Evolutionary conservation across 495 filamentous ascomycete genomes (phyloP), one percentile per base, ranked within the genome.

Genomic region (Penicillium atrosanguineum): DNA sequence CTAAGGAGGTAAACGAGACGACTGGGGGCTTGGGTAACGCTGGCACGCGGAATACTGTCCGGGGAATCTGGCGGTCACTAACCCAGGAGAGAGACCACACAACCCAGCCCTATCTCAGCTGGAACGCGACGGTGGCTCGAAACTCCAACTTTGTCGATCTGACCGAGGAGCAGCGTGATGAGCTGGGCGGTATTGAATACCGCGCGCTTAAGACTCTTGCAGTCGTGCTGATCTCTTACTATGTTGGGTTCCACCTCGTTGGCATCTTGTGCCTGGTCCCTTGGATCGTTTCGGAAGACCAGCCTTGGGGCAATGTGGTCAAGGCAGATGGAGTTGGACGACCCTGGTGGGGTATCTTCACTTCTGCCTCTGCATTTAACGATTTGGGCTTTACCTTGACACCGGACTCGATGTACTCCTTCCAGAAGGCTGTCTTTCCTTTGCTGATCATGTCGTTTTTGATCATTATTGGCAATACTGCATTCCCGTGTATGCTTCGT

Each of bases 291-390:
- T 72, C 76, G 1, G 77, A 72, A 38, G 55, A 74, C 5, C 69
- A 63, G 3, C 11, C 31, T 9, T 87, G 85, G 69, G 83, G 83
- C 2, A 48, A 72, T 19, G 59, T 89, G 37, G 80, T 96, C n/a
- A 73, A 75, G 4, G 67, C 52, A 3, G 78, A 71, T 60, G 87
- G 86, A 5, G 70, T 87, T 60, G 84, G 75, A 56, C 81, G 84
- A 34, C 78, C 80, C 0, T 97, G 93, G 93, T 97, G 93, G 91
- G 91, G 80, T 5, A 84, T 97, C 53, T 98, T 90, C 74, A 95
- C 90, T 3, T 60, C 90, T 15, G 85, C 78, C 20, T 95, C 93
- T 39, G 75, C 89, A 14, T 96, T 98, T 71, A 95, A 91, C 59
- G 91, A 98, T 69, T 69, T 97, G 23, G 88, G 88, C 8, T 92